A percentile compares a stretch with the other conserved stretches of the same genome.
Conservation (phyloP, 2,329 filamentous ascomycete species). For the Teratosphaeriaceae sp. region DNA sequence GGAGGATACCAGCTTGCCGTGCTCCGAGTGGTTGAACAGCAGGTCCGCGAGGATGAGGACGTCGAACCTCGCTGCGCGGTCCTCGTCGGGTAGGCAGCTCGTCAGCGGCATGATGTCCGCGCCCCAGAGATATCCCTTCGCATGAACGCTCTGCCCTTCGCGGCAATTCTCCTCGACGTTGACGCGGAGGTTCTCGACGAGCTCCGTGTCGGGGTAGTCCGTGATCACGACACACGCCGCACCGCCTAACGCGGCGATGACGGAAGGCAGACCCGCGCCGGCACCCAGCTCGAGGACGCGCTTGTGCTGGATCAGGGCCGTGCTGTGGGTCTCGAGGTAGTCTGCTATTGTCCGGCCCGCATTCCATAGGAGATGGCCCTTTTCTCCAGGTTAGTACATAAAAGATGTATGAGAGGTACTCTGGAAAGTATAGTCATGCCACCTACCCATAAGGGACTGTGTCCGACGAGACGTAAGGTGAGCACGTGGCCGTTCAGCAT, state of each 20-base stretch:
- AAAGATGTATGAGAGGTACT: neutral
- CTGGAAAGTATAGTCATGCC: no score
- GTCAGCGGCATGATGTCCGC: conserved; percentile 54
- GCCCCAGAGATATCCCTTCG: conserved; percentile 76
- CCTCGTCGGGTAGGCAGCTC: conserved; percentile 44
- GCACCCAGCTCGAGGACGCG: conserved; percentile 86
- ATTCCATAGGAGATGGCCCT: conserved; percentile 88
- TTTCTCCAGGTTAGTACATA: neutral
- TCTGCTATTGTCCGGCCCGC: conserved; percentile 70
- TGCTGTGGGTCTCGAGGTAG: conserved; percentile 67
- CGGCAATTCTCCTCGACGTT: conserved; percentile 55
- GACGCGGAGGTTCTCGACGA: conserved; percentile 71
- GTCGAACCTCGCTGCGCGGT: conserved; percentile 55
- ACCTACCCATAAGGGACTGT: conserved; percentile 74
- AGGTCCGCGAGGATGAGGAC: conserved; percentile 81
- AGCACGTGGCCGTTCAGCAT: conserved; percentile 60
- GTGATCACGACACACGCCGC: conserved; percentile 67
- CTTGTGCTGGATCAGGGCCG: conserved; percentile 53
- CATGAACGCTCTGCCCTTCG: conserved; percentile 25
- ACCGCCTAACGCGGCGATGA: conserved; percentile 67
- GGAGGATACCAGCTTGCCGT: conserved; percentile 67
- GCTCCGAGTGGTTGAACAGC: conserved; percentile 86
- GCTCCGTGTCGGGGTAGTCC: conserved; percentile 78
- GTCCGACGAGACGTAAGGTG: conserved; percentile 71
- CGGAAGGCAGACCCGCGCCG: conserved; percentile 68